Conservation (phyloP, 306 rosid genomes). For the Inga leiocalycina region DNA sequence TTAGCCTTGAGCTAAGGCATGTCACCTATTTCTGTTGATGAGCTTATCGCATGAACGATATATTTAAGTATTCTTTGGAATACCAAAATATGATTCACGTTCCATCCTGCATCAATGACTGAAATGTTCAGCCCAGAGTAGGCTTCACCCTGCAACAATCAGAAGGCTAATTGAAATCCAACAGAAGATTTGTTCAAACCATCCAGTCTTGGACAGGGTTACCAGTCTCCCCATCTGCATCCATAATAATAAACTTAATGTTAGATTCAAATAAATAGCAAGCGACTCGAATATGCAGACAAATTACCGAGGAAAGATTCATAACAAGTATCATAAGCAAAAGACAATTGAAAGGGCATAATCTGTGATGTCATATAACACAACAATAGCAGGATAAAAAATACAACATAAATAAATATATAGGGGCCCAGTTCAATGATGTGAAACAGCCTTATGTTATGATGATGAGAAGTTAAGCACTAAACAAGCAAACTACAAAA, state of each 20-base stretch:
- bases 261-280: slow-evolving; percentile 36
- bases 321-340: neutral
- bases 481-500: neutral
- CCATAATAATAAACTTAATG: slow-evolving; percentile 19
- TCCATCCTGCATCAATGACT: slow-evolving; percentile 17
- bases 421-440: slow-evolving; percentile 9
- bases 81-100: neutral
- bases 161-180: neutral
- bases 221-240: slow-evolving; percentile 52
- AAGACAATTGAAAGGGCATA: slow-evolving; percentile 25
- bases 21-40: neutral
- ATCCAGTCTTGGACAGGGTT: slow-evolving; percentile 19
- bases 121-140: slow-evolving; percentile 6
- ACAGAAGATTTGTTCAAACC: slow-evolving; percentile 3
- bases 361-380: slow-evolving; percentile 6
- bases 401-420: neutral
- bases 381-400: slow-evolving; percentile 28
- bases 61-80: neutral
- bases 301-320: slow-evolving; percentile 12
- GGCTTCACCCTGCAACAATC: slow-evolving; percentile 12
- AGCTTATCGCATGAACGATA: neutral
- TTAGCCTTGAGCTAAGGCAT: neutral
- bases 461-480: slow-evolving; percentile 13
- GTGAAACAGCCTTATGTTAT: slow-evolving; percentile 6
- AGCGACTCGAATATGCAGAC: slow-evolving; percentile 17